Evolutionary conservation across 2,329 filamentous ascomycete genomes (phyloP), one percentile per base, ranked within the genome.

Genomic region (Falciphora oryzae): DNA sequence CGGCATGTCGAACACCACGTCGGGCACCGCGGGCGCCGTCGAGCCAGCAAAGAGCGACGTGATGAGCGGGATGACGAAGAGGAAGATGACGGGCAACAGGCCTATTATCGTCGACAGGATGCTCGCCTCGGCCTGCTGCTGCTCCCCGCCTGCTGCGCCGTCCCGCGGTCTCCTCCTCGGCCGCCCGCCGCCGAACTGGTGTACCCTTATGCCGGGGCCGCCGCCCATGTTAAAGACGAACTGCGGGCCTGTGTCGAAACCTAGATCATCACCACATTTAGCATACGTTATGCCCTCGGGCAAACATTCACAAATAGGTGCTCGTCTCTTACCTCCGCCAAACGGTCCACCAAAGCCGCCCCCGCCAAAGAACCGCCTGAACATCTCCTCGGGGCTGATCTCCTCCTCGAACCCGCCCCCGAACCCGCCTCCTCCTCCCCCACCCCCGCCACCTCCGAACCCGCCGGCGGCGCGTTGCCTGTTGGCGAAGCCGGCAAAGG

Each of bases 161-260:
- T 53, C 44, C 72, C 85, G 86, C 27, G 93, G 93, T 73, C 95
- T 84, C 77, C 89, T 83, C 70, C 92, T 85, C 29, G 93, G 92
- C 64, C 85, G 83, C 7, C 80, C 84, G 64, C 95, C 94, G 70
- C 93, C 94, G 75, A 99, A 98, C 75, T 97, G 94, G 76, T 98
- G 95, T 67, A 99, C 92, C 66, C 94, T 87, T 71, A 99, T 88
- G 27, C 93, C 94, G 3, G 94, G 93, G 10, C 93, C 92, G 66
- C 93, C 93, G 69, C 92, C 92, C 76, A 97, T 86, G 78, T 97
- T 97, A 79, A 98, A 98, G 64, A 97, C 91, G 75, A 97, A 97
- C 70, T 92, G 90, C 31, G 92, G 92, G 22, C 92, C 92, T 67
- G 83, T 85, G 72, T 92, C 90, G 76, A 93, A 92, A 57, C 79